These are phyloP conservation scores for Scheffersomyces cryptocercus DNA, from an alignment of 1,139 yeast species.

Conservation along the genomic window DNA sequence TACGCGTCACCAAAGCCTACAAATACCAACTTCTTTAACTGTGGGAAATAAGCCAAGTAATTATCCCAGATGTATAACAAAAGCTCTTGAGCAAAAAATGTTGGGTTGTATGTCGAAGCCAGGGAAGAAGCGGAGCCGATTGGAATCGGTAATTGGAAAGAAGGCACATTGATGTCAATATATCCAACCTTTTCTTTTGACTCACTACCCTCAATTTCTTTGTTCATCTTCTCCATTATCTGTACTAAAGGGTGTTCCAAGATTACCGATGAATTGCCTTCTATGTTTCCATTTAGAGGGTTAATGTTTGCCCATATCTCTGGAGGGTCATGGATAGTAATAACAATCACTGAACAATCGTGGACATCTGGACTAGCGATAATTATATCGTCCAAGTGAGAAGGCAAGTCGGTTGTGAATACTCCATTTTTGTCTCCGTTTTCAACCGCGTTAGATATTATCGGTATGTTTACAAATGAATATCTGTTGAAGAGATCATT, in stretches of 20 bases:
- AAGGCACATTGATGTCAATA: slow-evolving; percentile 81
- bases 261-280: slow-evolving; percentile 69
- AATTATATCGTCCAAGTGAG: slow-evolving; percentile 65
- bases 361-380: slow-evolving; percentile 76
- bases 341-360: slow-evolving; percentile 59
- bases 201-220: slow-evolving; percentile 39
- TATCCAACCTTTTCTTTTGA: slow-evolving; percentile 73
- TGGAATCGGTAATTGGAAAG: slow-evolving; percentile 36
- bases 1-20: slow-evolving; percentile 91
- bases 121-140: slow-evolving; percentile 18
- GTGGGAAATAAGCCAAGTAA: slow-evolving; percentile 70
- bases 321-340: slow-evolving; percentile 88
- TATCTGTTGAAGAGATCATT: slow-evolving; percentile 53
- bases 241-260: slow-evolving; percentile 45
- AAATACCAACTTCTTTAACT: slow-evolving; percentile 69
- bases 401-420: slow-evolving; percentile 47
- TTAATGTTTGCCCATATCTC: slow-evolving; percentile 89
- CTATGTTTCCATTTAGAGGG: slow-evolving; percentile 76
- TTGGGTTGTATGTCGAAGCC: slow-evolving; percentile 52
- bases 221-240: slow-evolving; percentile 34
- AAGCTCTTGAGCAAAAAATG: slow-evolving; percentile 73
- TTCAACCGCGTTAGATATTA: slow-evolving; percentile 36
- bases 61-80: slow-evolving; percentile 87
- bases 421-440: slow-evolving; percentile 25
- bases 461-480: slow-evolving; percentile 69